Evolutionary conservation across 1,139 yeast species (phyloP).

Genomic region (Kurtzmaniella quercitrusa): DNA sequence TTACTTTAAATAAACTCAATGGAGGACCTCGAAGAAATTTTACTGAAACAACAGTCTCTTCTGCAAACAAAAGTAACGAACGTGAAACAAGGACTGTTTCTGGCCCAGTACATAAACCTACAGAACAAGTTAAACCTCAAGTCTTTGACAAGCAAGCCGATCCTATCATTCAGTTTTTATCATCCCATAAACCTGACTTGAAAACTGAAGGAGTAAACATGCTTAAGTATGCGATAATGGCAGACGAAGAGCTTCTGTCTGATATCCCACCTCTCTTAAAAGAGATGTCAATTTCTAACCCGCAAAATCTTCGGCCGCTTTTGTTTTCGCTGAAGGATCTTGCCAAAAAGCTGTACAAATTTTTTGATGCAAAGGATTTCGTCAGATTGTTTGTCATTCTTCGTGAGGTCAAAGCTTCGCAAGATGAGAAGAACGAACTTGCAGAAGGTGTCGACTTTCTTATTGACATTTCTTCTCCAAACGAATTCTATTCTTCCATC

Average conservation of each 20-base stretch:
- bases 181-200: constrained; percentile 25
- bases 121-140: neutral
- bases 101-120: constrained; percentile 2
- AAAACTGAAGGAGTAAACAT: constrained; percentile 35
- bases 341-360: constrained; percentile 20
- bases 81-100: constrained; percentile 5
- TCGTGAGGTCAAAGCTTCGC: constrained; percentile 14
- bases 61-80: neutral
- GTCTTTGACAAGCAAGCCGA: constrained; percentile 26
- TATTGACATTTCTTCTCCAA: constrained; percentile 21
- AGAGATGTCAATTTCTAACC: constrained; percentile 27
- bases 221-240: constrained; percentile 36
- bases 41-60: neutral
- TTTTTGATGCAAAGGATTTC: constrained; percentile 31
- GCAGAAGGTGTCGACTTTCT: constrained; percentile 23
- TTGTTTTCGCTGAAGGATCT: constrained; percentile 24
- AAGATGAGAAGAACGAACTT: too few species aligned
- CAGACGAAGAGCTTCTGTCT: constrained; percentile 30
- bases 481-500: constrained; percentile 27
- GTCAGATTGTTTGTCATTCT: constrained; percentile 31
- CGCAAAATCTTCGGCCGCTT: constrained; percentile 27
- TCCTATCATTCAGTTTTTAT: constrained; percentile 33
- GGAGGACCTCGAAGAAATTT: constrained; percentile 10
- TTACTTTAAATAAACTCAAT: constrained; percentile 3
- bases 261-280: constrained; percentile 21